Evolutionary conservation across 2,329 filamentous ascomycete genomes (phyloP).

Genomic region (Ustilaginoidea virens): DNA sequence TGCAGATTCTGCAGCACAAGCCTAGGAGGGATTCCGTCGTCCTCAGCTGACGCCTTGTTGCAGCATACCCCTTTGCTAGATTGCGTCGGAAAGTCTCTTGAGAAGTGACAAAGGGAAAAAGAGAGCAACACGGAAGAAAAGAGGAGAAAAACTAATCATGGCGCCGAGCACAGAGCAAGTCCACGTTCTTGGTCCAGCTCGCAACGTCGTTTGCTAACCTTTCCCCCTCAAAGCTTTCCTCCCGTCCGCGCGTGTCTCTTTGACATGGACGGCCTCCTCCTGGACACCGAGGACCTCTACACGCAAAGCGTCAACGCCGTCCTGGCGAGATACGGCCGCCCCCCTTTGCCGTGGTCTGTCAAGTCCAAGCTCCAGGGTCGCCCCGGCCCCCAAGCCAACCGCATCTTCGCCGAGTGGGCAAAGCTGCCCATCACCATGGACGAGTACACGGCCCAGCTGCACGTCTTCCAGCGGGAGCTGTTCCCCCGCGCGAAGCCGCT

Average conservation of each 20-base stretch:
- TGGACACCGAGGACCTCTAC: slow-evolving; percentile 87
- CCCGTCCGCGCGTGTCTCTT: slow-evolving; percentile 85
- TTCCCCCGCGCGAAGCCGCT: slow-evolving; percentile 67
- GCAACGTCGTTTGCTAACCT: neutral
- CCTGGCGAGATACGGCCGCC: slow-evolving; percentile 58
- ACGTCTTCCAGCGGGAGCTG: slow-evolving; percentile 48
- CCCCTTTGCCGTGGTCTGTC: slow-evolving; percentile 76
- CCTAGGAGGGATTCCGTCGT: no score
- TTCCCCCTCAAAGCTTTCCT: slow-evolving; percentile 56
- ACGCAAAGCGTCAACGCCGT: slow-evolving; percentile 71
- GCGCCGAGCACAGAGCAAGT: slow-evolving; percentile 29
- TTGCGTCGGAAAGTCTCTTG: no score
- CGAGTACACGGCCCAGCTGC: slow-evolving; percentile 46
- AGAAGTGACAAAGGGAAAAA: no score
- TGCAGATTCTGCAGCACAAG: no score
- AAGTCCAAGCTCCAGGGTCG: slow-evolving; percentile 69
- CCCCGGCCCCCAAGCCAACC: slow-evolving; percentile 35
- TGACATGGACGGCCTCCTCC: slow-evolving; percentile 94
- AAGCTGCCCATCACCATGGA: slow-evolving; percentile 61
- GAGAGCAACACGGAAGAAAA: no score
- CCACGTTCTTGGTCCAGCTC: no score
- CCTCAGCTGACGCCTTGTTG: no score
- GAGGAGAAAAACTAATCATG: slow-evolving; percentile 19
- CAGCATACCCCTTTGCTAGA: no score
- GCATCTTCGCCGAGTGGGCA: slow-evolving; percentile 61